Evolutionary conservation across 805 yeast species (phyloP).

Genomic region (Clavispora fructus): DNA sequence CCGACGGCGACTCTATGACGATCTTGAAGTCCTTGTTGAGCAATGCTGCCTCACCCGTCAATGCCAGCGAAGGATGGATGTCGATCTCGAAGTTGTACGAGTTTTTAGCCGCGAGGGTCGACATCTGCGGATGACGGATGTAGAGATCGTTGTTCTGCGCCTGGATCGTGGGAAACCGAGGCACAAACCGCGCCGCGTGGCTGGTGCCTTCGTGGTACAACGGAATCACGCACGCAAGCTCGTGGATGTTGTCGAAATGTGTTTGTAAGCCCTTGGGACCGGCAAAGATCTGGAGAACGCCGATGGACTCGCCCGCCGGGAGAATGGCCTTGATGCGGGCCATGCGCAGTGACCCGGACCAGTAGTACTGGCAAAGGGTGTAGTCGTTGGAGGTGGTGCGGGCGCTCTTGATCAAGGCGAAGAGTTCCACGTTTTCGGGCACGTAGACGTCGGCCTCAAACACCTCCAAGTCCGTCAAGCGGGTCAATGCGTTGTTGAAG

Average conservation of each 20-base stretch:
- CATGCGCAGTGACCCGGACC: conserved; percentile 58
- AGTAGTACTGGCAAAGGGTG: conserved; percentile 73
- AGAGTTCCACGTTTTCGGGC: conserved; percentile 66
- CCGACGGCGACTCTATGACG: conserved; percentile 81
- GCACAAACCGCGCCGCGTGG: conserved; percentile 62
- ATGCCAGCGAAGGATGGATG: conserved; percentile 55
- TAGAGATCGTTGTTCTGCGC: conserved; percentile 71
- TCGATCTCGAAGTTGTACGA: conserved; percentile 60
- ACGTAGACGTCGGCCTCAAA: conserved; percentile 72
- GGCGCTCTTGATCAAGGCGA: conserved; percentile 53
- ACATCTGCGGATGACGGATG: conserved; percentile 79
- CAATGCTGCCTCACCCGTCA: conserved; percentile 32
- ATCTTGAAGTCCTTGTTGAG: conserved; percentile 46
- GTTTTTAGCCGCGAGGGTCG: conserved; percentile 49
- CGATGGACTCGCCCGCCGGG: conserved; percentile 65
- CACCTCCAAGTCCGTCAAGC: conserved; percentile 68
- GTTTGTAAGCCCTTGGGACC: conserved; percentile 59
- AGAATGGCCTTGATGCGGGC: conserved; percentile 78
- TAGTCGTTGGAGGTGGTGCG: conserved; percentile 43
- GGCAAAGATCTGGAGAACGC: conserved; percentile 70
- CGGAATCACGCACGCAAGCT: conserved; percentile 69
- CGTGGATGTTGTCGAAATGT: conserved; percentile 54
- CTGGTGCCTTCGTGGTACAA: conserved; percentile 64
- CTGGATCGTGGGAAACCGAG: conserved; percentile 65
- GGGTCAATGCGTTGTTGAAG: conserved; percentile 72